A percentile compares a stretch with the other conserved stretches of the same genome.
Evolutionary conservation across 768 basidiomycete species (phyloP).

Genomic region (Suillus subaureus): DNA sequence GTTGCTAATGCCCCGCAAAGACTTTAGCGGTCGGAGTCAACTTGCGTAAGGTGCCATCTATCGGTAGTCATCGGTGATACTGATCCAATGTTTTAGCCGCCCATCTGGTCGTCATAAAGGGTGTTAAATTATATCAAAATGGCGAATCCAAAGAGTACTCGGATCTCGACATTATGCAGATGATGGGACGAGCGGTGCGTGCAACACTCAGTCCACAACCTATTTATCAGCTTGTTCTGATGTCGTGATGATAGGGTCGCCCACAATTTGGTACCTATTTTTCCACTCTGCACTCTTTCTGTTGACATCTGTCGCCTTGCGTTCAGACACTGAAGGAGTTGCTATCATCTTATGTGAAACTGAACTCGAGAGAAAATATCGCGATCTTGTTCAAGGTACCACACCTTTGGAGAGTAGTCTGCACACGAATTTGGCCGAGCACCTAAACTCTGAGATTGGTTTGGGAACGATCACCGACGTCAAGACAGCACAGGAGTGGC

Average conservation of each 20-base stretch:
- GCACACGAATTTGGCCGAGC: slow-evolving; percentile 83
- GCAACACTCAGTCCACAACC: background rate
- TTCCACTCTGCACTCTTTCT: background rate
- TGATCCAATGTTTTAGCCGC: slow-evolving; percentile 56
- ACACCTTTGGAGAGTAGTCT: slow-evolving; percentile 85
- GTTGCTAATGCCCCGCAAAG: slow-evolving; percentile 39
- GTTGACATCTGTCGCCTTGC: slow-evolving; percentile 2
- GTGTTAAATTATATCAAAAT: slow-evolving; percentile 80
- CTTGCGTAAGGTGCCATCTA: slow-evolving; percentile 59
- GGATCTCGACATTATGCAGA: slow-evolving; percentile 92
- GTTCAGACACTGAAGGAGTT: slow-evolving; percentile 75
- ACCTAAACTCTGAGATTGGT: slow-evolving; percentile 92
- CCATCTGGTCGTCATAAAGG: slow-evolving; percentile 91
- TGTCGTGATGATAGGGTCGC: slow-evolving; percentile 56
- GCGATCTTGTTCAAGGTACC: slow-evolving; percentile 64
- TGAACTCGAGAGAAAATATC: slow-evolving; percentile 72
- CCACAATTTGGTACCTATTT: slow-evolving; percentile 78
- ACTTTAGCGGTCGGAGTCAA: slow-evolving; percentile 97
- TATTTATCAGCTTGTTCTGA: slow-evolving; percentile 1
- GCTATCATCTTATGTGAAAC: slow-evolving; percentile 84
- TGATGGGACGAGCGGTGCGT: slow-evolving; percentile 91
- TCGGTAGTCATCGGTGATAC: slow-evolving; percentile 5
- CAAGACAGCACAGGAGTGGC: slow-evolving; percentile 77
- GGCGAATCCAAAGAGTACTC: slow-evolving; percentile 77
- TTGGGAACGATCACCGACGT: slow-evolving; percentile 78